Base-by-base conservation (phyloP, 257 asterid species). In the Jasminum sambac region DNA sequence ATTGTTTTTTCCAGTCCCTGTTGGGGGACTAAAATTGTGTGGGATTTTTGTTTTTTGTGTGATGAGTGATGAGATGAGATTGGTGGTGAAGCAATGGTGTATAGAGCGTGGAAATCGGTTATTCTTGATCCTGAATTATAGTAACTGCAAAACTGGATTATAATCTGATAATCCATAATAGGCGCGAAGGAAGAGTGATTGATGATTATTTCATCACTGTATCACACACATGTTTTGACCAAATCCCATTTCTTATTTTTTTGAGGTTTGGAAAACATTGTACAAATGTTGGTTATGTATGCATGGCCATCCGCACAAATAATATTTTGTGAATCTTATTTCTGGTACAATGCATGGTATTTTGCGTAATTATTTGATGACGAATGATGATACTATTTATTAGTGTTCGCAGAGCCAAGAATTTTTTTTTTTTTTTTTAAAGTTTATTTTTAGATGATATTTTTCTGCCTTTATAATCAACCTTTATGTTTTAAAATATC, bases 51-150 rank as follows among this genome's bases (percentile, higher is more conserved):
- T 38, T 37, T 10, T 34, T 37, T 30, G 44, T n/a, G 19, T 40
- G 60, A 58, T 50, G 19, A 17, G 19, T 40, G 60, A 58, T 50
- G 19, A 17, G 41, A 37, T 38, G n/a, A 26, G 67, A 41, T 5
- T 19, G 30, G 19, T 13, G 70, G 61, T 37, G 36, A 43, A 12
- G 58, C 72, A 26, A 68, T 70, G 63, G 52, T n/a, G 57, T 43
- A 30, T 43, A 37, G 55, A 30, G 23, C 26, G 42, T 68, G 12
- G 68, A 61, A 37, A 67, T 48, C 79, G 70, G 86, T 63, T 74
- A 91, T 62, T 77, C 78, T 21, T 74, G n/a, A 84, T 74, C 92
- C 89, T 78, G 41, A 77, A 74, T 81, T 77, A 6, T 82, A 84
- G 89, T 69, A 57, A 68, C 79, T 17, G 70, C 2, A 39, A 73